phyloP scores from a whole-genome alignment of 2,329 filamentous ascomycete genomes.

The Nigrograna mackinnonii region DNA sequence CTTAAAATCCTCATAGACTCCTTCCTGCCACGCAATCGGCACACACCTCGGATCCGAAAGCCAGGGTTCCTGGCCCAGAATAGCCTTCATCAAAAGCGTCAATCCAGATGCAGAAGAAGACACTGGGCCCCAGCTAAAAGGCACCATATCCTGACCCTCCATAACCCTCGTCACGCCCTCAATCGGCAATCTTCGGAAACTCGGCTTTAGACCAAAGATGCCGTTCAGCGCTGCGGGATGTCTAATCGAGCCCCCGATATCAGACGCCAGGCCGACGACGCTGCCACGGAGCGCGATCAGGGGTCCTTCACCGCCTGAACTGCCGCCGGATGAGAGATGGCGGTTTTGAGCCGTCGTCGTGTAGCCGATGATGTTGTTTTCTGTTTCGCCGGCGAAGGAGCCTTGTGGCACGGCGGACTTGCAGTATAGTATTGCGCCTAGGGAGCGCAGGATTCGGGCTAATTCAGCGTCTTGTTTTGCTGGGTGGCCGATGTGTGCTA shows the following conservation, averaged over 20 bases:
- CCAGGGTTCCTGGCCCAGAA: background rate
- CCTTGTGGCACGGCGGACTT: slow-evolving; percentile 56
- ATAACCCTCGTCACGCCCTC: slow-evolving; percentile 7
- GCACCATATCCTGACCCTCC: background rate
- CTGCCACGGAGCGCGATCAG: slow-evolving; percentile 8
- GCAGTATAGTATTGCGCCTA: slow-evolving; percentile 54
- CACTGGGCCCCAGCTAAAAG: background rate
- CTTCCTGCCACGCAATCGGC: background rate
- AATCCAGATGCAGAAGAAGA: background rate
- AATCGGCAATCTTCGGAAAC: slow-evolving; percentile 51
- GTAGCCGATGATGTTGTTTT: slow-evolving; percentile 51
- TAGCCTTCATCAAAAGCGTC: background rate
- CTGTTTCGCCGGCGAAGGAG: slow-evolving; percentile 56
- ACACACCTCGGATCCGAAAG: background rate
- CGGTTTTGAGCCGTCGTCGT: slow-evolving; percentile 47
- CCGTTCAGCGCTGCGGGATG: slow-evolving; percentile 8
- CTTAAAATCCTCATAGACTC: background rate
- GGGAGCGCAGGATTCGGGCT: slow-evolving; percentile 52
- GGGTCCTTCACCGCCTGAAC: slow-evolving; percentile 27
- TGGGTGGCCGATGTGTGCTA: background rate
- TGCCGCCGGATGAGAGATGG: slow-evolving; percentile 50
- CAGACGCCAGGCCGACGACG: slow-evolving; percentile 9
- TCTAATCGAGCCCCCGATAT: slow-evolving; percentile 12
- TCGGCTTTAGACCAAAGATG: slow-evolving; percentile 20
- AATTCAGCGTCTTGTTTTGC: slow-evolving; percentile 56